Base-by-base conservation (phyloP, 805 yeast genomes). In the Lachancea quebecensis region DNA sequence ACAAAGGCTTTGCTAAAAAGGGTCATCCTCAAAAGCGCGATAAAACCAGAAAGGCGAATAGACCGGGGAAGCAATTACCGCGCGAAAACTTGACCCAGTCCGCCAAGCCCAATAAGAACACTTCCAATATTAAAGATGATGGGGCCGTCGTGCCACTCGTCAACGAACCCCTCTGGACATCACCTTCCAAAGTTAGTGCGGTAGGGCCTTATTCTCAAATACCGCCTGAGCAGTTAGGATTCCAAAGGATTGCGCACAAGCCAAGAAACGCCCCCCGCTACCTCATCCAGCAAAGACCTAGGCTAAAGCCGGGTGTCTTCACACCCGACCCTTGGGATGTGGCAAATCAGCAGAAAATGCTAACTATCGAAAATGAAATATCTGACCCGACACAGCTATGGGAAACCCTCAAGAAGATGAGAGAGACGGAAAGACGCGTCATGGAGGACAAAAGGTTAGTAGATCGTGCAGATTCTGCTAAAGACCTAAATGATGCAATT, bases 401-500 rank as follows among this genome's bases (percentile, higher is more conserved):
- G 62, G 95, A 86, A 53, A 79, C 79, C 38, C 75, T 87, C 45
- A 90, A 82, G 55, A 73, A 68, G 42, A 73, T 85, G 78, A 73
- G 96, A 46, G 89, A 82, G 14, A 62, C 59, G 6, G 98, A 90
- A 65, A 71, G 98, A 47, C 66, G 66, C 36, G 72, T 78, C 45
- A 89, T 90, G 96, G 96, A 89, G 57, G 64, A 69, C 1, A 66
- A 79, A 46, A 95, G 95, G 1, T 67, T 88, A 3, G 96, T 93
- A 2, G 99, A 93, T 62, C 82, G 81, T 38, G 95, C 87, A 52
- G 89, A 88, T 51, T 78, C 77, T 0, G 78, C 88, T 35, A 88
- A 89, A 64, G 81, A 82, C 45, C 70, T 93, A n/a, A 81, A 78
- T 49, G 95, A 91, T 49, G 99, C 98, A 1, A 87, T 93, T 42